These are phyloP conservation scores for Isatis tinctoria DNA, from an alignment of 345 rosid species.

Conservation along the genomic window DNA sequence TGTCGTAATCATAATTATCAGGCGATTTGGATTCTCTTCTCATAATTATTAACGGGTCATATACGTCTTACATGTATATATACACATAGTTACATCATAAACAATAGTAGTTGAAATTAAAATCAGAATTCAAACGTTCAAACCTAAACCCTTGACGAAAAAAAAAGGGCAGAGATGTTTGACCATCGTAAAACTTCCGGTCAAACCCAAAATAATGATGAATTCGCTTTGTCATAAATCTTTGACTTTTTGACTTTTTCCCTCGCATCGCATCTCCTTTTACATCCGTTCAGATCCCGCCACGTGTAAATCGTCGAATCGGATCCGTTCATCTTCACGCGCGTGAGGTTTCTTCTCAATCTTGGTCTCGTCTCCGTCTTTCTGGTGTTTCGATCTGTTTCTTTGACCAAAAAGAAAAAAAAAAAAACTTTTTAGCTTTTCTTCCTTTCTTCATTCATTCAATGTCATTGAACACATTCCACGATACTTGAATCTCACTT, in stretches of 20 bases:
- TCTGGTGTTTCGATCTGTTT: slow-evolving; percentile 24
- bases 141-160: slow-evolving; percentile 4
- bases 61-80: background rate
- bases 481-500: slow-evolving; percentile 26
- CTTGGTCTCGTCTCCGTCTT: slow-evolving; percentile 23
- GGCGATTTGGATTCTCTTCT: background rate
- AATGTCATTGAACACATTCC: slow-evolving; percentile 22
- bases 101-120: background rate
- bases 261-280: background rate
- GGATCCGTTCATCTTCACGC: slow-evolving; percentile 12
- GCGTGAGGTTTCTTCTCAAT: slow-evolving; percentile 16
- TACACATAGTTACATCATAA: too few species aligned
- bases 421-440: background rate
- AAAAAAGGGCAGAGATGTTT: slow-evolving; percentile 5
- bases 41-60: background rate
- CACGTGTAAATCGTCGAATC: slow-evolving; percentile 11
- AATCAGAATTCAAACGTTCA: background rate
- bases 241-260: slow-evolving; percentile 27
- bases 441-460: slow-evolving; percentile 3
- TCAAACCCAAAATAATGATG: slow-evolving; percentile 16
- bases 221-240: slow-evolving; percentile 6
- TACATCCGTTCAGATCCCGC: background rate
- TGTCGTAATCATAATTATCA: background rate
- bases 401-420: slow-evolving; percentile 17
- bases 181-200: slow-evolving; percentile 11